Percentiles rank a stretch among this genome's conserved stretches.
Evolutionary conservation across 345 rosid species (phyloP).

Genomic region (Lepidium aucheri): DNA sequence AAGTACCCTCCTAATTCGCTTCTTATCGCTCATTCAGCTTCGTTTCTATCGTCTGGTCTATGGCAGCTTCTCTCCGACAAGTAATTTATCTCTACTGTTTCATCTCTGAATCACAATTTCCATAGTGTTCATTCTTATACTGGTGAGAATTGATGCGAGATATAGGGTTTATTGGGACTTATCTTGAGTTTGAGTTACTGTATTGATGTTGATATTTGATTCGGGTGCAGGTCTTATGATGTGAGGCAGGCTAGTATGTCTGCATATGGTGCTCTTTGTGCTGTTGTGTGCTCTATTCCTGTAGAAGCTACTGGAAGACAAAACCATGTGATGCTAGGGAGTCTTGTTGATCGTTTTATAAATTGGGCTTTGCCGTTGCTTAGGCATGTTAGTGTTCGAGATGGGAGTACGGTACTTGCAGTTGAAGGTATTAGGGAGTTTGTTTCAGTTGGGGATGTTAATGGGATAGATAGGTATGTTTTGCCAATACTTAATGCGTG

Average conservation of each 20-base stretch:
- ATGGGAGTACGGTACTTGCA: conserved; percentile 59
- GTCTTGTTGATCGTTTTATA: conserved; percentile 72
- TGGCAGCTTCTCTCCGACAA: conserved; percentile 74
- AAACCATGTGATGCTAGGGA: conserved; percentile 65
- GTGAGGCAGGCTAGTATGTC: conserved; percentile 69
- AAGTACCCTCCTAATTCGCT: conserved; percentile 76
- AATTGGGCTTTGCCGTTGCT: conserved; percentile 83
- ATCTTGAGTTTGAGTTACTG: neutral
- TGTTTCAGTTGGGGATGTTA: conserved; percentile 62
- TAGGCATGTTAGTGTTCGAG: conserved; percentile 53
- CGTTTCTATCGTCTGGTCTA: conserved; percentile 75
- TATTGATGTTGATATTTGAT: neutral
- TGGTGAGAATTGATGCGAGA: neutral
- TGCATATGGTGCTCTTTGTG: conserved; percentile 74
- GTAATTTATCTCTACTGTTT: conserved; percentile 27
- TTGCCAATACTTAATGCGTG: conserved; percentile 72
- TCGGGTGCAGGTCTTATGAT: conserved; percentile 47
- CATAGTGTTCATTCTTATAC: neutral
- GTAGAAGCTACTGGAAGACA: conserved; percentile 65
- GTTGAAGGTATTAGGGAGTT: conserved; percentile 75
- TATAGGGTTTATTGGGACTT: neutral
- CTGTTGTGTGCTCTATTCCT: conserved; percentile 61
- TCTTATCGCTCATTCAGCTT: conserved; percentile 76
- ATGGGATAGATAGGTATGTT: conserved; percentile 71
- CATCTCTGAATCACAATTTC: neutral